Evolutionary conservation across 495 filamentous ascomycete genomes (phyloP), one percentile per base, ranked within the genome.

Genomic region (Penicillium pancosmium): DNA sequence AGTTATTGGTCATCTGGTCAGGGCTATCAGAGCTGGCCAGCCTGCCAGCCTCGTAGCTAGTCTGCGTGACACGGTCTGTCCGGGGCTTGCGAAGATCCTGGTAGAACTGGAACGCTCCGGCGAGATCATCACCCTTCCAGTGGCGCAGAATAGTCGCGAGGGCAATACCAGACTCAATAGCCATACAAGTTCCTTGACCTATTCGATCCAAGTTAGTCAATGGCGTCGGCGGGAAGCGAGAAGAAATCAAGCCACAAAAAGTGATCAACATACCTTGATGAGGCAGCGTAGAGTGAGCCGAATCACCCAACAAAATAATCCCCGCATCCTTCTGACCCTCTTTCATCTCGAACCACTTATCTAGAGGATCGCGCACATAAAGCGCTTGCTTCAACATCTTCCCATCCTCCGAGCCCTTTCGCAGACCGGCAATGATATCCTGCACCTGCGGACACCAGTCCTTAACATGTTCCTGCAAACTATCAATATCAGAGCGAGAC

Each of bases 101-200:
- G 19, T 71, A 71, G 43, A 71, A 71, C 33, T 63, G 50, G 59
- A 71, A 69, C 1, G 68, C 68, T 10, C 38, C 59, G 44, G 65
- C 48, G 40, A 71, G 38, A 25, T 65, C 60, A 4, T 67, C 60
- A 12, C 23, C 55, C 51, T 69, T 69, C 68, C 68, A 71, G 51
- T 71, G 66, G 12, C 60, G 59, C 8, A 71, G 64, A 10, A 71
- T 55, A 7, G 64, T 69, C 13, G 66, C 68, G 8, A 71, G 66
- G 4, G 68, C 68, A 50, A 71, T 65, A 15, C 66, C 68, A 15
- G 68, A 71, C 35, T 71, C 68, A 55, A 71, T 71, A 4, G 68
- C 68, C 68, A 71, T 71, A 38, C 68, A 71, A 15, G 64, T 69
- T 53, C 68, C 68, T 54, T 71, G 68, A 15, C 68, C 68, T 70